These are phyloP conservation scores for Termitomyces sp. DNA, from an alignment of 768 basidiomycete species.

Conservation along the genomic window DNA sequence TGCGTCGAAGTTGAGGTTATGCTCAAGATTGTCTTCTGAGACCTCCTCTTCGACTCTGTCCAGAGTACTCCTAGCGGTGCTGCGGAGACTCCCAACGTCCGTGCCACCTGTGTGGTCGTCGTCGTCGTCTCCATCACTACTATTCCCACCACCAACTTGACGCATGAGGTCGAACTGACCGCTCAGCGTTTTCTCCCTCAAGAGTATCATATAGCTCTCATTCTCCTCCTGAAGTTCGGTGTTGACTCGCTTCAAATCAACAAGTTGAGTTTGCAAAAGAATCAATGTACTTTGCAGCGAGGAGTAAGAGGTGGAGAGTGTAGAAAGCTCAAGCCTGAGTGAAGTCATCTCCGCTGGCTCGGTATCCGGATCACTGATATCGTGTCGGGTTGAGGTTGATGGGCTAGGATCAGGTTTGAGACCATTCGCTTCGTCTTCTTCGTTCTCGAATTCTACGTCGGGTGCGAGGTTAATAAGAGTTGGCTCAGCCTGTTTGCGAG, in stretches of 20 bases:
- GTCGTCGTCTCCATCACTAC: slow-evolving; percentile 32
- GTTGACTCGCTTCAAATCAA: slow-evolving; percentile 87
- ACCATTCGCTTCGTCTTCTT: slow-evolving; percentile 28
- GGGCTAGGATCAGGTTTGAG: slow-evolving; percentile 17
- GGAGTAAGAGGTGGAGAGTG: slow-evolving; percentile 79
- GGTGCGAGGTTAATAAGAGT: slow-evolving; percentile 32
- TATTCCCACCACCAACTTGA: slow-evolving; percentile 53
- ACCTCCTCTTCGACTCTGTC: slow-evolving; percentile 63
- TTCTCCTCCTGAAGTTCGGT: slow-evolving; percentile 91
- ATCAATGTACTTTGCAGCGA: slow-evolving; percentile 82
- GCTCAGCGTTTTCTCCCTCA: slow-evolving; percentile 87
- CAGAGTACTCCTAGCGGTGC: slow-evolving; percentile 54
- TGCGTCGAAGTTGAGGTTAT: slow-evolving; percentile 27
- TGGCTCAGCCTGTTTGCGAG: slow-evolving; percentile 52
- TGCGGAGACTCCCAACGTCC: slow-evolving; percentile 54
- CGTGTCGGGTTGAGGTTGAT: slow-evolving; percentile 33
- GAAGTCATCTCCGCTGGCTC: slow-evolving; percentile 90
- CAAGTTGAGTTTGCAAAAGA: slow-evolving; percentile 80
- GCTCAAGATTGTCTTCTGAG: slow-evolving; percentile 37
- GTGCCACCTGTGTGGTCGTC: slow-evolving; percentile 37
- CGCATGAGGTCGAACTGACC: slow-evolving; percentile 81
- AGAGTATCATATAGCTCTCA: slow-evolving; percentile 92
- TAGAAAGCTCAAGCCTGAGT: slow-evolving; percentile 79
- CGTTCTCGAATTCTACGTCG: slow-evolving; percentile 40
- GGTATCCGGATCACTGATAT: slow-evolving; percentile 60